A percentile compares a stretch with the other conserved stretches of the same genome.
Evolutionary conservation across 352 stramenopile species (phyloP).

Genomic region (Elongisporangium senticosum): DNA sequence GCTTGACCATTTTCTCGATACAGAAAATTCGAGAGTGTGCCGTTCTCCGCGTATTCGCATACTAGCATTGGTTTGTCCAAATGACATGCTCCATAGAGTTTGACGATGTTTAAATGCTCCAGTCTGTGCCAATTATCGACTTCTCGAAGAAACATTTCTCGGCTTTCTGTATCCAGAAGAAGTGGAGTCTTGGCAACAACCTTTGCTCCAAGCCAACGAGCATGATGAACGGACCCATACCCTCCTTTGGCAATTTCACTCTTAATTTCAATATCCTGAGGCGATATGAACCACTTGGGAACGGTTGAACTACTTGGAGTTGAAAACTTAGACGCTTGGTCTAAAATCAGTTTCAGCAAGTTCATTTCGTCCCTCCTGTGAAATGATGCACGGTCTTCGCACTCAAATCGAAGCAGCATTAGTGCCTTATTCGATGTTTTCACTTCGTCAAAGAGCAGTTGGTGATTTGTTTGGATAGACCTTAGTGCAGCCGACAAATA

Average conservation of each 20-base stretch:
- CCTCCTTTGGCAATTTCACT: not conserved
- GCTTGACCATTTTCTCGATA: not conserved
- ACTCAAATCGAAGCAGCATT: constrained; percentile 11
- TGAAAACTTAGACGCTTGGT: not conserved
- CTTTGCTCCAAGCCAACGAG: not conserved
- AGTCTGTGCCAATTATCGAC: constrained; percentile 12
- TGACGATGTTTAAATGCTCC: constrained; percentile 13
- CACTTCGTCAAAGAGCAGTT: constrained; percentile 4
- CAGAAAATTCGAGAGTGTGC: constrained; percentile 3
- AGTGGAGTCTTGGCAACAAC: not conserved
- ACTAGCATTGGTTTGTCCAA: constrained; percentile 8
- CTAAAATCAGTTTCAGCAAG: constrained; percentile 3
- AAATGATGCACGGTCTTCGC: constrained; percentile 2
- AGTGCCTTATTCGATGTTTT: constrained; percentile 6
- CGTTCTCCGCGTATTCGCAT: constrained; percentile 8
- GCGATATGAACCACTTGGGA: constrained; percentile 13
- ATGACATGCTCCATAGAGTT: constrained; percentile 20
- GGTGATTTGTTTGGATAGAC: not conserved
- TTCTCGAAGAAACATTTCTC: constrained; percentile 11
- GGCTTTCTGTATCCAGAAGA: not conserved
- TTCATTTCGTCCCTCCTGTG: constrained; percentile 5
- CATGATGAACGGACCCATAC: not conserved
- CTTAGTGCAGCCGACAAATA: not conserved
- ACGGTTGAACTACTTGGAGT: constrained; percentile 3
- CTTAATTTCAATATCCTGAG: constrained; percentile 8